phyloP scores from a whole-genome alignment of 2,329 filamentous ascomycete species.

The Hypoxylon sp. region DNA sequence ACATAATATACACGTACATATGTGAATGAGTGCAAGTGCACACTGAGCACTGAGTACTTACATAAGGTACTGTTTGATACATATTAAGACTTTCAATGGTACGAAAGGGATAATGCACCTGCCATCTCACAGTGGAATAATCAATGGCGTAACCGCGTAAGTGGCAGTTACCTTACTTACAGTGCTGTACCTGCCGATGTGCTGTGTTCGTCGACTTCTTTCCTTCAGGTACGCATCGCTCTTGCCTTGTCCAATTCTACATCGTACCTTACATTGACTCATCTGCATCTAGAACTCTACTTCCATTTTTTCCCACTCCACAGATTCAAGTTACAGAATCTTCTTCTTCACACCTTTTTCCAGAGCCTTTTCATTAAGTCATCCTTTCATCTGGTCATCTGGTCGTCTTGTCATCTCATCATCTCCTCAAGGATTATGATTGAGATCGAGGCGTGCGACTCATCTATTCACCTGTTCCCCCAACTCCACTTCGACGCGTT shows the following conservation, averaged over 20 bases:
- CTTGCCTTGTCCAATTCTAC: neutral
- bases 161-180: neutral
- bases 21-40: neutral
- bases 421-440: neutral
- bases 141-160: neutral
- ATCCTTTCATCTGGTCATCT: too few relatives aligned
- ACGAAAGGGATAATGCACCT: neutral
- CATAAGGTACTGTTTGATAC: neutral
- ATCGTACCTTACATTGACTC: neutral
- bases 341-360: neutral
- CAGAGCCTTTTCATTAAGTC: neutral
- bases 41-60: neutral
- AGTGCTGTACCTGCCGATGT: neutral
- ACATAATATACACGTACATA: neutral
- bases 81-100: neutral
- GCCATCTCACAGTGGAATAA: neutral
- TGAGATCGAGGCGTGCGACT: slow-evolving; percentile 12
- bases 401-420: neutral
- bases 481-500: slow-evolving; percentile 7
- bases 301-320: neutral
- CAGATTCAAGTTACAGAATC: neutral
- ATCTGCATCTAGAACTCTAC: neutral
- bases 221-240: slow-evolving; percentile 1
- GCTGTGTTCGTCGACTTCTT: neutral
- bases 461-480: slow-evolving; percentile 10